Evolutionary conservation across 495 filamentous ascomycete species (phyloP).

Genomic region (Aspergillus affinis): DNA sequence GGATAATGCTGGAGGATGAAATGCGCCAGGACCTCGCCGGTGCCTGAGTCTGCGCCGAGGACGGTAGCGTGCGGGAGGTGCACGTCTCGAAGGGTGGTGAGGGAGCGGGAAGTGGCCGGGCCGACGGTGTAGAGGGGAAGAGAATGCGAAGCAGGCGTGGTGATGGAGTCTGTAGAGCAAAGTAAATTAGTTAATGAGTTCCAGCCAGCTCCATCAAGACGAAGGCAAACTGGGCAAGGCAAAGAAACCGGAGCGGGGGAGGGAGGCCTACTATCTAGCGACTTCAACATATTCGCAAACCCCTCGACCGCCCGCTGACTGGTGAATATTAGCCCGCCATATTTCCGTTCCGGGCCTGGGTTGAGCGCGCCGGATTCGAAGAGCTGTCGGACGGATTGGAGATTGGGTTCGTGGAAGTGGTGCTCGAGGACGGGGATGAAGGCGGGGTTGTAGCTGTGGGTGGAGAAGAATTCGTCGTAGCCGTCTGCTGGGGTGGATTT

Average conservation of each 20-base stretch:
- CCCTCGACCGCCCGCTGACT: conserved; percentile 92
- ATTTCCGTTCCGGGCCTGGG: conserved; percentile 35
- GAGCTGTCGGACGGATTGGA: conserved; percentile 42
- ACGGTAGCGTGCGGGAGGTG: conserved; percentile 52
- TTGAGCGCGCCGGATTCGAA: conserved; percentile 36
- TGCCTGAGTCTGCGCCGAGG: conserved; percentile 77
- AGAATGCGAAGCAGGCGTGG: conserved; percentile 42
- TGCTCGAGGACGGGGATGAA: conserved; percentile 89
- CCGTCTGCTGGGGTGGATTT: conserved; percentile 73
- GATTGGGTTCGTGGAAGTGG: conserved; percentile 49
- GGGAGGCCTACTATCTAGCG: conserved; percentile 40
- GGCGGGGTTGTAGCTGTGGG: conserved; percentile 46
- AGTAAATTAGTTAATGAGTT: neutral
- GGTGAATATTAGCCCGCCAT: conserved; percentile 89
- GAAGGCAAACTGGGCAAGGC: conserved; percentile 60
- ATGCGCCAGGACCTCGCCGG: conserved; percentile 71
- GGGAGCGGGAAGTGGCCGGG: conserved; percentile 77
- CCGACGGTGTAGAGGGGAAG: conserved; percentile 85
- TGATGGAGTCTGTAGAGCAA: conserved; percentile 16
- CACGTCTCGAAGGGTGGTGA: conserved; percentile 54
- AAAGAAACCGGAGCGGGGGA: conserved; percentile 51
- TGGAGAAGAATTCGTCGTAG: conserved; percentile 74
- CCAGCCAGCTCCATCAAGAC: neutral
- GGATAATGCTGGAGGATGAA: conserved; percentile 77
- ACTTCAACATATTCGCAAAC: conserved; percentile 65